Conservation (phyloP, 2,329 filamentous ascomycete genomes). For the Aspergillus arachidicola region DNA sequence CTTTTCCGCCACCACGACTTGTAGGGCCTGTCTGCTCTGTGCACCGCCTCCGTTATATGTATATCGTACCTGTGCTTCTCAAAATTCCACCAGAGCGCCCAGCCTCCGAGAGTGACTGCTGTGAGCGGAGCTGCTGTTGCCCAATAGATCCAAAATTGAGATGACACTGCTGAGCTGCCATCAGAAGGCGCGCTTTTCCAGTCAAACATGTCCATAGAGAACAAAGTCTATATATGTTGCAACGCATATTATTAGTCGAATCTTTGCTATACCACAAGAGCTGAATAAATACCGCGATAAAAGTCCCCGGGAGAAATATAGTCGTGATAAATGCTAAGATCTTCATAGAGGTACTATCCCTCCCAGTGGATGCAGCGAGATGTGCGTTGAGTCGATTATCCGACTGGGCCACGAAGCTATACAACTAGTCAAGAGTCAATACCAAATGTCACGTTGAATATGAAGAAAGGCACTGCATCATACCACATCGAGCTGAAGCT, state of each 20-base stretch:
- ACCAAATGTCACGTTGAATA: not conserved
- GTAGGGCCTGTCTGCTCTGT: not conserved
- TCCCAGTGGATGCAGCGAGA: not conserved
- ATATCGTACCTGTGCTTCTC: slow-evolving; percentile 10
- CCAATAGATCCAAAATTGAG: slow-evolving; percentile 4
- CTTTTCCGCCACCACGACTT: not conserved
- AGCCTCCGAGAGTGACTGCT: slow-evolving; percentile 1
- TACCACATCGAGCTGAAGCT: not conserved
- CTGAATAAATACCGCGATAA: not conserved
- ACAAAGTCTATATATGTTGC: not conserved
- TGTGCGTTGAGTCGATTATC: not conserved
- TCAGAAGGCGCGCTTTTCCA: not conserved
- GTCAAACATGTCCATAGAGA: not conserved
- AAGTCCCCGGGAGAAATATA: not conserved
- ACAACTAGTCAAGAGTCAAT: not conserved
- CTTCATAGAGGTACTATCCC: not conserved
- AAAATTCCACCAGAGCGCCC: slow-evolving; percentile 13
- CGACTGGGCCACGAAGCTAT: not conserved
- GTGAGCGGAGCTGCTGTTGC: slow-evolving; percentile 8
- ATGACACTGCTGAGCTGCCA: not conserved
- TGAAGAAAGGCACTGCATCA: not conserved
- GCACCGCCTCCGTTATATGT: not conserved
- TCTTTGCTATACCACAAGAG: not conserved
- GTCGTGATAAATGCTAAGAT: not conserved
- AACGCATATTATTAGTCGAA: not conserved